Conservation (phyloP, 345 rosid genomes). For the Eucalyptus tenuipes region DNA sequence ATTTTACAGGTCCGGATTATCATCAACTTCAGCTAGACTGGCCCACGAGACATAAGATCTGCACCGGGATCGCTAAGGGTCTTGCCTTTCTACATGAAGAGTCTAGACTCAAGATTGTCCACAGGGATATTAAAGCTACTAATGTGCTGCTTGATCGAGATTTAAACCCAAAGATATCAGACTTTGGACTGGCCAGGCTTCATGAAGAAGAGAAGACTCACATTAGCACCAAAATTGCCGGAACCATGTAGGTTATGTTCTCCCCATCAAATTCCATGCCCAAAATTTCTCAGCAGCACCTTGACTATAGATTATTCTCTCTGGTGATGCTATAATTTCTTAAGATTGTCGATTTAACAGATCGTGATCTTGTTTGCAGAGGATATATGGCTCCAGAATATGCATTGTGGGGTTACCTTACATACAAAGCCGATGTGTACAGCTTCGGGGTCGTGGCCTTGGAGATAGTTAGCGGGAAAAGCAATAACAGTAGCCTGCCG, state of each 20-base stretch:
- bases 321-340: background rate
- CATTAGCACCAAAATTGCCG: slow-evolving; percentile 51
- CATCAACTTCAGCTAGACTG: slow-evolving; percentile 21
- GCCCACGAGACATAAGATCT: slow-evolving; percentile 30
- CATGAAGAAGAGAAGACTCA: slow-evolving; percentile 32
- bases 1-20: slow-evolving; percentile 1
- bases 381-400: slow-evolving; percentile 41
- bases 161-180: slow-evolving; percentile 51
- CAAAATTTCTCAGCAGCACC: background rate
- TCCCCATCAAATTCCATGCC: background rate
- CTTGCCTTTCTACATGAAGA: slow-evolving; percentile 48
- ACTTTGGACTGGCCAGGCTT: slow-evolving; percentile 56
- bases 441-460: slow-evolving; percentile 23
- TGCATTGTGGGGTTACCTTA: slow-evolving; percentile 23
- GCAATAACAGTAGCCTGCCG: slow-evolving; percentile 4
- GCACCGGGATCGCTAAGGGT: slow-evolving; percentile 53
- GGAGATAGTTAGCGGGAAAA: slow-evolving; percentile 17
- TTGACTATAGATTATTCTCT: background rate
- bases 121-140: slow-evolving; percentile 51
- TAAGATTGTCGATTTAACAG: background rate
- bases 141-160: slow-evolving; percentile 43
- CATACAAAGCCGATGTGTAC: slow-evolving; percentile 24
- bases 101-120: slow-evolving; percentile 40
- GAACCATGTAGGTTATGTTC: slow-evolving; percentile 38
- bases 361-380: background rate